These are phyloP conservation scores for Neofusicoccum laricinum DNA, from an alignment of 2,329 filamentous ascomycete species.

Conservation along the genomic window DNA sequence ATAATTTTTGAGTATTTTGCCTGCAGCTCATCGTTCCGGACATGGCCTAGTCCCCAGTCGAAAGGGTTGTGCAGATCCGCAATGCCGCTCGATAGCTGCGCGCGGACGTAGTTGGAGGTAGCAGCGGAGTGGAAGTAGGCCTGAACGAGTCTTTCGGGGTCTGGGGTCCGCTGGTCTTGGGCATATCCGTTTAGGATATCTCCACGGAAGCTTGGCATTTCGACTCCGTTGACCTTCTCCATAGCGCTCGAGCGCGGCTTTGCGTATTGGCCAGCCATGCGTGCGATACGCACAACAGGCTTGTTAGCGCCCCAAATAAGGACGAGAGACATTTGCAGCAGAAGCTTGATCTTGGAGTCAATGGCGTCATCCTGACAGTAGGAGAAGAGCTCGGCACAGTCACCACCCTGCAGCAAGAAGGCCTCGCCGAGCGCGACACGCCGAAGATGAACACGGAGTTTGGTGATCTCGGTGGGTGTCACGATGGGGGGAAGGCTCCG, in stretches of 20 bases:
- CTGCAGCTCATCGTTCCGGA: slow-evolving; percentile 78
- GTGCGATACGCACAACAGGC: slow-evolving; percentile 87
- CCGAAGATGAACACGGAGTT: slow-evolving; percentile 71
- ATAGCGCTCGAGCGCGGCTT: slow-evolving; percentile 89
- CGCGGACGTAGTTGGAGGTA: slow-evolving; percentile 89
- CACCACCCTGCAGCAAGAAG: slow-evolving; percentile 91
- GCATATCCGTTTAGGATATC: slow-evolving; percentile 93
- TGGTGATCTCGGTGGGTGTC: slow-evolving; percentile 74
- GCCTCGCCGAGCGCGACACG: slow-evolving; percentile 89
- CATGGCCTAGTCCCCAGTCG: slow-evolving; percentile 92
- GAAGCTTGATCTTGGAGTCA: slow-evolving; percentile 92
- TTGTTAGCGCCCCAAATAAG: slow-evolving; percentile 83
- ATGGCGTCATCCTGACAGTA: slow-evolving; percentile 90
- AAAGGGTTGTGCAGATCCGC: slow-evolving; percentile 91
- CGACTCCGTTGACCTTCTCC: slow-evolving; percentile 74
- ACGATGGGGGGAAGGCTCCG: slow-evolving; percentile 72
- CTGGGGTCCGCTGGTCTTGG: slow-evolving; percentile 70
- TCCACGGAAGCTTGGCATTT: slow-evolving; percentile 86
- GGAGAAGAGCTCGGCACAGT: slow-evolving; percentile 95
- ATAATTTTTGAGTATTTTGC: slow-evolving; percentile 84
- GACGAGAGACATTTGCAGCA: slow-evolving; percentile 95
- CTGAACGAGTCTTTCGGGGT: slow-evolving; percentile 79
- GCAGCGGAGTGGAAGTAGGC: slow-evolving; percentile 96
- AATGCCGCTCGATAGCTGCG: slow-evolving; percentile 79
- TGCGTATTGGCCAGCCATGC: slow-evolving; percentile 96